A percentile compares a stretch with the other conserved stretches of the same genome.
Evolutionary conservation across 2,329 filamentous ascomycete genomes (phyloP).

Genomic region (Nigrograna mackinnonii): DNA sequence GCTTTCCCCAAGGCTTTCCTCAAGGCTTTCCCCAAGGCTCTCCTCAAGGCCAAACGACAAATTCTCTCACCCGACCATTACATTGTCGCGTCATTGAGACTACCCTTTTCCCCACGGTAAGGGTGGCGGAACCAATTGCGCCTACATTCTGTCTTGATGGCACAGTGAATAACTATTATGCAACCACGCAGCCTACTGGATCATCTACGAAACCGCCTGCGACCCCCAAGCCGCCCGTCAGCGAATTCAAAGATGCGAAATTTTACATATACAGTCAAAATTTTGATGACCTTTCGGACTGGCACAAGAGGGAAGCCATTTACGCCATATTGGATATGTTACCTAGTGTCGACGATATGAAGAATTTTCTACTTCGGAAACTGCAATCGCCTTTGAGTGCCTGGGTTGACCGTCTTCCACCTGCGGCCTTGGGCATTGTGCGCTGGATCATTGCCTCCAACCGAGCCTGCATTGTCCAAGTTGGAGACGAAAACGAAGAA

Average conservation of each 20-base stretch:
- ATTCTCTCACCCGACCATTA: slow-evolving; percentile 23
- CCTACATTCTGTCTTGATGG: slow-evolving; percentile 8
- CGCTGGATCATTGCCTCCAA: slow-evolving; percentile 92
- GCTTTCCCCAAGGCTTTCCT: no score
- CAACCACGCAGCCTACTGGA: neutral
- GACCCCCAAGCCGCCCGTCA: slow-evolving; percentile 1
- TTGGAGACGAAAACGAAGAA: slow-evolving; percentile 51
- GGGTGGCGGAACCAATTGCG: slow-evolving; percentile 25
- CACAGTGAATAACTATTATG: neutral
- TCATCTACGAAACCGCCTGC: neutral
- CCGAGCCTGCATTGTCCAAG: slow-evolving; percentile 80
- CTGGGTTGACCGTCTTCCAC: slow-evolving; percentile 65
- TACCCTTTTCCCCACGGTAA: slow-evolving; percentile 48
- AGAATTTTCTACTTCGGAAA: slow-evolving; percentile 48
- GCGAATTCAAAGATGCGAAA: slow-evolving; percentile 33
- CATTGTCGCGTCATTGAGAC: slow-evolving; percentile 57
- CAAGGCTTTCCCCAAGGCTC: no score
- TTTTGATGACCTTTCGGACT: slow-evolving; percentile 57
- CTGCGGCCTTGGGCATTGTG: slow-evolving; percentile 69
- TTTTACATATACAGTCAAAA: slow-evolving; percentile 57
- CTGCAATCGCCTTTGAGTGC: slow-evolving; percentile 43
- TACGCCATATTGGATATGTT: slow-evolving; percentile 60
- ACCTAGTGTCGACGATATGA: slow-evolving; percentile 65
- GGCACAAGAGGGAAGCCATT: slow-evolving; percentile 54
- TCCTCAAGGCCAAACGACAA: slow-evolving; percentile 14